Percentiles rank a stretch among this genome's conserved stretches.
Evolutionary conservation across 1,139 yeast species (phyloP).

Genomic region (Candida sp.): DNA sequence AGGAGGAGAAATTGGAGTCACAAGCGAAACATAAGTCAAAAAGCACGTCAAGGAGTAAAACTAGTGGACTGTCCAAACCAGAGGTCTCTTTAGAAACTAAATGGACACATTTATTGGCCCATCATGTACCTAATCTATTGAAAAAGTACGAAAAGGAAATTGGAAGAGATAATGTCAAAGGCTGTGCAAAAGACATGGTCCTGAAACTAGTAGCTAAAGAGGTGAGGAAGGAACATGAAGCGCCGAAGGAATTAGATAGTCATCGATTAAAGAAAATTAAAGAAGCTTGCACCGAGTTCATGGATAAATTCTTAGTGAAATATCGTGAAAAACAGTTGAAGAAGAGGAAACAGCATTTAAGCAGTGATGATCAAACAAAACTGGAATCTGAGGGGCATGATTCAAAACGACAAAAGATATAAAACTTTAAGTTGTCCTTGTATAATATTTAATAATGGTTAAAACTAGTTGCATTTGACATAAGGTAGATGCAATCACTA

Average conservation of each 20-base stretch:
- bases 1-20: constrained; percentile 1
- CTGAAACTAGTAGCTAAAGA: constrained; percentile 65
- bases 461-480: background rate
- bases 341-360: constrained; percentile 14
- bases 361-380: constrained; percentile 1
- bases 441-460: background rate
- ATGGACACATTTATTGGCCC: constrained; percentile 69
- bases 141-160: constrained; percentile 63
- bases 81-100: constrained; percentile 25
- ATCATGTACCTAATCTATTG: constrained; percentile 74
- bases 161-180: constrained; percentile 71
- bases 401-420: background rate
- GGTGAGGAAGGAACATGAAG: constrained; percentile 35
- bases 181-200: constrained; percentile 77
- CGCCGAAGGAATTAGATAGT: constrained; percentile 51
- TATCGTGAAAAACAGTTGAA: constrained; percentile 35
- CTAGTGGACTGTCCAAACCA: constrained; percentile 6
- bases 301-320: constrained; percentile 70
- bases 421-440: background rate
- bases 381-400: background rate
- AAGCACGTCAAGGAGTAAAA: constrained; percentile 8
- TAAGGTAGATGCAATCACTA: background rate
- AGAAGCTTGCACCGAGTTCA: constrained; percentile 59
- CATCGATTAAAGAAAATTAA: constrained; percentile 70
- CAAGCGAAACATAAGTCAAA: constrained; percentile 12